Conservation (phyloP, 75 land plant species). For the Isoetes taiwanensis region DNA sequence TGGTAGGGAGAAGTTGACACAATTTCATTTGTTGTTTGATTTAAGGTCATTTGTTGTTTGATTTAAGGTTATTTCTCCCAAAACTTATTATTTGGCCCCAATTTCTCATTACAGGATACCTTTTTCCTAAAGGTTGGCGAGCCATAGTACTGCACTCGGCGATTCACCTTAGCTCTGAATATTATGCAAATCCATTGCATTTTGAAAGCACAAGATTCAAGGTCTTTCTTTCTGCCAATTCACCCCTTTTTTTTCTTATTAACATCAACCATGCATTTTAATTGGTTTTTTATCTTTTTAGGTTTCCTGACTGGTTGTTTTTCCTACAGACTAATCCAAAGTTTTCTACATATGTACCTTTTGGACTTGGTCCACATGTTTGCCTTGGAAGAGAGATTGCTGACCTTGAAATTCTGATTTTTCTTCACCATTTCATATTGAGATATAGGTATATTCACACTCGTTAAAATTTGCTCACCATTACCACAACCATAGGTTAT, state of each 20-base stretch:
- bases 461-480: too few species aligned
- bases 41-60: too few species aligned
- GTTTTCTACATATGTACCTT: not conserved
- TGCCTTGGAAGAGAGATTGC: constrained; percentile 1
- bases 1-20: too few species aligned
- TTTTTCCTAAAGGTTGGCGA: constrained; percentile 6
- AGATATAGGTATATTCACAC: constrained; percentile 8
- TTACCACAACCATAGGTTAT: too few species aligned
- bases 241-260: too few species aligned
- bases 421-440: not conserved
- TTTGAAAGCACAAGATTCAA: not conserved
- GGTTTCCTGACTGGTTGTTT: too few species aligned
- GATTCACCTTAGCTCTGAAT: constrained; percentile 1
- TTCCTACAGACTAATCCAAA: not conserved
- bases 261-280: too few species aligned
- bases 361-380: constrained; percentile 1
- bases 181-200: not conserved
- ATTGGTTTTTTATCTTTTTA: not conserved
- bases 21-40: too few species aligned
- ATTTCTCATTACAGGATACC: not conserved
- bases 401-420: not conserved
- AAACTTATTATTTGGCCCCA: not conserved
- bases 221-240: too few species aligned
- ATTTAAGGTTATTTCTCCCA: not conserved
- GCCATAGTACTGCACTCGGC: not conserved